Conservation (phyloP, 345 rosid species). For the Eucalyptus fibrosa region DNA sequence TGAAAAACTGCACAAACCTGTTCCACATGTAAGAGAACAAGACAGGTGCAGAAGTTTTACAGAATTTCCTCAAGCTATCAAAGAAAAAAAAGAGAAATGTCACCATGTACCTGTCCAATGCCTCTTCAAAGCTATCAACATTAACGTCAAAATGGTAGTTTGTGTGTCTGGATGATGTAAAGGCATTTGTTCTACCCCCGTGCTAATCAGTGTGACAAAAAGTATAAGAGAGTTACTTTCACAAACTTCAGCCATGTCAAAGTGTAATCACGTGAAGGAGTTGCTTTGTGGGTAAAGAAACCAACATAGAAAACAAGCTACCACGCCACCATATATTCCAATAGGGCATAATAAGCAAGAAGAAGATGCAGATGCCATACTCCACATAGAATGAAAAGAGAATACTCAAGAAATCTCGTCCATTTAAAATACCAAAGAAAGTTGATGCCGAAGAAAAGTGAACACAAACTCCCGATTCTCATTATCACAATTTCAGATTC, state of each 20-base stretch:
- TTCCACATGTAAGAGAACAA: background rate
- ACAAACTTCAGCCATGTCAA: background rate
- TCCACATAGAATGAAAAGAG: background rate
- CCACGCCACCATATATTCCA: background rate
- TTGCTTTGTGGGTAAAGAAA: background rate
- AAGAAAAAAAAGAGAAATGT: background rate
- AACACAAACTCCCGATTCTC: background rate
- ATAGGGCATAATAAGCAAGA: background rate
- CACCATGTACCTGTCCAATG: conserved; percentile 61
- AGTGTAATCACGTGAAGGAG: background rate
- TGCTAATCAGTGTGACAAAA: conserved; percentile 28
- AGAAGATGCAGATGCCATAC: background rate
- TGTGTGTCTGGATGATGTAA: conserved; percentile 56
- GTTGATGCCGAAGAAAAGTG: background rate
- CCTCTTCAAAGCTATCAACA: conserved; percentile 68
- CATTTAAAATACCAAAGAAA: background rate
- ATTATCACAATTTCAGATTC: background rate
- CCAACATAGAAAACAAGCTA: background rate
- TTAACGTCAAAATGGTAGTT: conserved; percentile 74
- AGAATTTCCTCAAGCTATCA: background rate
- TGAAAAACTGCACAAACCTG: conserved; percentile 89
- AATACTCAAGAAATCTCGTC: background rate
- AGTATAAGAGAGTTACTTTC: background rate
- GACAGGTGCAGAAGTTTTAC: background rate
- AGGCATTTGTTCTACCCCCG: conserved; percentile 85